phyloP scores from a whole-genome alignment of 73 alveolate species.

The Breviolum minutum region DNA sequence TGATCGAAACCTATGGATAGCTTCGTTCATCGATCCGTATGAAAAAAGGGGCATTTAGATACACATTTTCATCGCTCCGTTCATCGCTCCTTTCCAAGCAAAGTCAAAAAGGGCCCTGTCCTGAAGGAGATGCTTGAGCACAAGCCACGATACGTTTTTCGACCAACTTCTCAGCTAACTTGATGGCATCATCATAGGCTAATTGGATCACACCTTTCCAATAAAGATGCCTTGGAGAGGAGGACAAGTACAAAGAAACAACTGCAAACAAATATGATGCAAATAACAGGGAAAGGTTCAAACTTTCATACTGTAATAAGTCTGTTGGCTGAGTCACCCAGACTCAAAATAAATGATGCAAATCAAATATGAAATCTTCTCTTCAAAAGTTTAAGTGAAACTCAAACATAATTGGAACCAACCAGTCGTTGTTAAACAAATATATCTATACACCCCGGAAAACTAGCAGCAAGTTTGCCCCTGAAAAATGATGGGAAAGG shows the following conservation, averaged over 20 bases:
- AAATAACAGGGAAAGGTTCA: too few species aligned
- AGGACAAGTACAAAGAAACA: background rate
- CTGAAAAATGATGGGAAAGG: too few species aligned
- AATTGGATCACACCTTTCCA: slow-evolving; percentile 1
- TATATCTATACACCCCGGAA: too few species aligned
- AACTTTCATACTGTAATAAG: too few species aligned
- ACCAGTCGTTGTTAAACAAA: too few species aligned
- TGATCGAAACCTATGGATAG: background rate
- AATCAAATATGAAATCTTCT: background rate
- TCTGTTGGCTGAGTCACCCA: too few species aligned
- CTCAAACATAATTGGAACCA: too few species aligned
- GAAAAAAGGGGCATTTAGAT: background rate
- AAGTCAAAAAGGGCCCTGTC: background rate
- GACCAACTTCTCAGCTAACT: slow-evolving; percentile 41
- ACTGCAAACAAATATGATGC: background rate
- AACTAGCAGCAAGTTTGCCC: too few species aligned
- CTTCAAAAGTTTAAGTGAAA: background rate
- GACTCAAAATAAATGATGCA: background rate
- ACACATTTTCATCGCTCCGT: background rate
- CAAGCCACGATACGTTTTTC: slow-evolving; percentile 70
- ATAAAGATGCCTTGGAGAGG: background rate
- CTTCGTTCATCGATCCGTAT: background rate
- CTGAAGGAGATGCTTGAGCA: slow-evolving; percentile 51
- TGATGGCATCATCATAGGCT: background rate
- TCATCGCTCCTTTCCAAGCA: background rate